Conservation (phyloP, 1,284 basidiomycete species). For the Tilletia walkeri region DNA sequence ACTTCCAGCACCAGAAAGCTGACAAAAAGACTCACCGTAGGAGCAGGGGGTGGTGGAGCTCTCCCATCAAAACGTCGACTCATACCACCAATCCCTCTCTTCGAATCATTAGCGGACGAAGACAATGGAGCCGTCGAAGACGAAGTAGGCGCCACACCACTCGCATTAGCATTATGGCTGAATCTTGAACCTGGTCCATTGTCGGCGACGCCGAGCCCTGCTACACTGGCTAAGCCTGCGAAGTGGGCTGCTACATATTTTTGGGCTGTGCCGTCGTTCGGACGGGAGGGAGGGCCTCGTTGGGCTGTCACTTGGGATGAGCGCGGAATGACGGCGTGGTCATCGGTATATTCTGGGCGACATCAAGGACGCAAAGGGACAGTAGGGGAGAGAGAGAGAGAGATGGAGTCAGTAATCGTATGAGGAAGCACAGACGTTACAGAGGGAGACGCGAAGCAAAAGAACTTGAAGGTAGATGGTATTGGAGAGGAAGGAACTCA, state of each 20-base stretch:
- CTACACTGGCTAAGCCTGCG: constrained; percentile 6
- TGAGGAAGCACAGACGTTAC: no score
- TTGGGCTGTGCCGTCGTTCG: constrained; percentile 87
- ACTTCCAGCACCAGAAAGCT: neutral
- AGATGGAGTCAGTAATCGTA: no score
- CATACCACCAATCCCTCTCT: constrained; percentile 59
- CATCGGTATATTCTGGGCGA: constrained; percentile 80
- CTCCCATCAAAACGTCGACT: constrained; percentile 86
- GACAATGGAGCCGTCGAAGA: neutral
- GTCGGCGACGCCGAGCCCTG: neutral
- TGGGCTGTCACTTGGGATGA: constrained; percentile 92
- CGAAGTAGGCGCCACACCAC: constrained; percentile 1
- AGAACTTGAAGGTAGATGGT: no score
- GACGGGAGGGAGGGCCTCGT: constrained; percentile 76
- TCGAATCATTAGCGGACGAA: neutral
- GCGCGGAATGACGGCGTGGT: constrained; percentile 83
- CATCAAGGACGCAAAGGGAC: neutral
- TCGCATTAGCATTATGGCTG: constrained; percentile 17
- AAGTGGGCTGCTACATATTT: constrained; percentile 70
- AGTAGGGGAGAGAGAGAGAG: neutral
- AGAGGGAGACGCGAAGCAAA: no score
- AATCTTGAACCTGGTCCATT: constrained; percentile 32
- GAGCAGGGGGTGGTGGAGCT: constrained; percentile 57
- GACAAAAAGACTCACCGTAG: constrained; percentile 16
- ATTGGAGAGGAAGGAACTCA: no score